phyloP scores from a whole-genome alignment of 2,329 filamentous ascomycete genomes.

The Aspergillus luchuensis region DNA sequence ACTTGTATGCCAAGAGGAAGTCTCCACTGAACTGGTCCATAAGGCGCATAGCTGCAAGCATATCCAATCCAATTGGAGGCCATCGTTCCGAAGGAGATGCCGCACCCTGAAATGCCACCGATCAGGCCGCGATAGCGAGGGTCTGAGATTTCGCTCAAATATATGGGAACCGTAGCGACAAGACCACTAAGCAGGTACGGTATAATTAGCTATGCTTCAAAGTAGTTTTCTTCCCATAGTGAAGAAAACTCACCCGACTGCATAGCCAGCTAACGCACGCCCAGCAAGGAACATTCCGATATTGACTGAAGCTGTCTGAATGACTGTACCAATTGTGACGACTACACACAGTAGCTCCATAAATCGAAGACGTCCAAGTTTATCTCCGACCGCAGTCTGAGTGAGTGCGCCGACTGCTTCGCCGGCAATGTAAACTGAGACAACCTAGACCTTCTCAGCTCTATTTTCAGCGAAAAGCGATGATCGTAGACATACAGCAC shows the following conservation, averaged over 20 bases:
- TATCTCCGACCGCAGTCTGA: constrained; percentile 58
- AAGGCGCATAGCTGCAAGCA: constrained; percentile 56
- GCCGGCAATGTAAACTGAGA: constrained; percentile 62
- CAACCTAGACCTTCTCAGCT: constrained; percentile 43
- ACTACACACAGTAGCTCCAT: constrained; percentile 58
- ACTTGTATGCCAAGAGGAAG: constrained; percentile 58
- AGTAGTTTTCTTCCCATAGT: not conserved
- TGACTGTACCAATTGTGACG: constrained; percentile 56
- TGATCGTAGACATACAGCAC: constrained; percentile 45
- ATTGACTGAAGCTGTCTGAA: constrained; percentile 58
- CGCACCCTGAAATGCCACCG: constrained; percentile 56
- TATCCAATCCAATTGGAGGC: constrained; percentile 61
- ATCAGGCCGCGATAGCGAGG: constrained; percentile 55
- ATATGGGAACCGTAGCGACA: constrained; percentile 57
- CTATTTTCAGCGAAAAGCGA: not conserved
- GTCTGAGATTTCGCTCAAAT: constrained; percentile 57
- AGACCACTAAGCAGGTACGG: constrained; percentile 41
- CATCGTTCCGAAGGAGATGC: constrained; percentile 60
- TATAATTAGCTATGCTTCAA: not conserved
- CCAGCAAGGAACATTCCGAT: constrained; percentile 58
- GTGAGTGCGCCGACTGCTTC: constrained; percentile 58
- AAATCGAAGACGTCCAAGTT: constrained; percentile 56
- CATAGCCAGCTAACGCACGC: constrained; percentile 51
- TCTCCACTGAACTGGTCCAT: constrained; percentile 58
- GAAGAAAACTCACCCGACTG: constrained; percentile 44